These are phyloP conservation scores for Phialophora verrucosa DNA, from an alignment of 2,329 filamentous ascomycete species.

Conservation along the genomic window DNA sequence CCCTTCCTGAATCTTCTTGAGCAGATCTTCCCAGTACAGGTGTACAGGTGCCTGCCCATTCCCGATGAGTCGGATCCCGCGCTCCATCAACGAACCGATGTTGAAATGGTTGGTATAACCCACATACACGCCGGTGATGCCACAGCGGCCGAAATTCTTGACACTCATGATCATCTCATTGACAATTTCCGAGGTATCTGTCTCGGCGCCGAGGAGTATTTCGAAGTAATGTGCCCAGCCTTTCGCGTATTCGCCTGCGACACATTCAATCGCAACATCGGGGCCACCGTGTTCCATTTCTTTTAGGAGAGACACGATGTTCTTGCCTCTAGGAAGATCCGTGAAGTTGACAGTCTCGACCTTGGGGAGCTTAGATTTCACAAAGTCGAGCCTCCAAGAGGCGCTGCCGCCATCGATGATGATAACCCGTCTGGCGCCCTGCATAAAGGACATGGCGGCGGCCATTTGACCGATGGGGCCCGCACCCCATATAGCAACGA, in stretches of 20 bases:
- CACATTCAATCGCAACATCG: slow-evolving; percentile 74
- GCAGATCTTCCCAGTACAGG: slow-evolving; percentile 80
- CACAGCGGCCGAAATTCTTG: slow-evolving; percentile 67
- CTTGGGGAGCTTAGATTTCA: slow-evolving; percentile 68
- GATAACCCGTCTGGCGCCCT: slow-evolving; percentile 77
- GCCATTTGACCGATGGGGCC: slow-evolving; percentile 84
- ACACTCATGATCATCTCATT: slow-evolving; percentile 62
- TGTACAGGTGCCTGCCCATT: slow-evolving; percentile 76
- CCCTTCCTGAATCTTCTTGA: slow-evolving; percentile 69
- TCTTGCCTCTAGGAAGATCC: slow-evolving; percentile 65
- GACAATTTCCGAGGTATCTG: slow-evolving; percentile 73
- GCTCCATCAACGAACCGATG: slow-evolving; percentile 82
- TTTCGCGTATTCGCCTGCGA: slow-evolving; percentile 68
- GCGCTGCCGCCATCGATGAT: slow-evolving; percentile 74
- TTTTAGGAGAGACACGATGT: slow-evolving; percentile 74
- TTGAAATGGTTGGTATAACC: slow-evolving; percentile 80
- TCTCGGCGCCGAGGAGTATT: slow-evolving; percentile 71
- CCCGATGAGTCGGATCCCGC: slow-evolving; percentile 77
- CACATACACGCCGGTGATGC: slow-evolving; percentile 75
- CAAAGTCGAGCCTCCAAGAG: slow-evolving; percentile 68
- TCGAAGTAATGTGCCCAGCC: slow-evolving; percentile 67
- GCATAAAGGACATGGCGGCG: slow-evolving; percentile 69
- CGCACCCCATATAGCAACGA: slow-evolving; percentile 84
- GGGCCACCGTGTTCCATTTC: slow-evolving; percentile 75
- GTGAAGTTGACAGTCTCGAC: slow-evolving; percentile 73